Conservation (phyloP, 495 filamentous ascomycete genomes). For the Amniculicola lignicola region DNA sequence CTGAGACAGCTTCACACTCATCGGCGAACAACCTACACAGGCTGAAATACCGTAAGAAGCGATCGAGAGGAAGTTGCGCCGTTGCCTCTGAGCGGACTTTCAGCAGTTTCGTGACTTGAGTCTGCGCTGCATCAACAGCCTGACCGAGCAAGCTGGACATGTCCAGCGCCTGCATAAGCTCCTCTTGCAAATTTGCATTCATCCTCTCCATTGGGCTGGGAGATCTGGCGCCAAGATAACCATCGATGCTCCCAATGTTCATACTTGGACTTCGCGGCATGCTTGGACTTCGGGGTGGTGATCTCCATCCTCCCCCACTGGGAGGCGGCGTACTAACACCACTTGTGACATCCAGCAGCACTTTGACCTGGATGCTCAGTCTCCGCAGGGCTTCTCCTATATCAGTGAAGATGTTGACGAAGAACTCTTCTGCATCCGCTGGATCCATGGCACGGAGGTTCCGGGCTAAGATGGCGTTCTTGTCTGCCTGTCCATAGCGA, state of each 20-base stretch:
- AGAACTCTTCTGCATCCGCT: conserved; percentile 79
- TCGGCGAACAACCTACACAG: conserved; percentile 93
- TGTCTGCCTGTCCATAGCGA: conserved; percentile 75
- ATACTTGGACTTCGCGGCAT: too few relatives aligned
- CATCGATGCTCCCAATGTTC: conserved; percentile 31
- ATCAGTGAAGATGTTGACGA: conserved; percentile 76
- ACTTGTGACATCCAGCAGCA: conserved; percentile 92
- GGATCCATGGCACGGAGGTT: conserved; percentile 83
- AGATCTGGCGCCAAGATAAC: conserved; percentile 11
- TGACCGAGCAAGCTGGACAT: conserved; percentile 92
- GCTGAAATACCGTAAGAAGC: conserved; percentile 87
- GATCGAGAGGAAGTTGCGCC: conserved; percentile 63
- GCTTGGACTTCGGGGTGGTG: conserved; percentile 32
- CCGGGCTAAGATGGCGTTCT: conserved; percentile 82
- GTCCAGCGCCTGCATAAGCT: conserved; percentile 79
- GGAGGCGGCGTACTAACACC: conserved; percentile 50
- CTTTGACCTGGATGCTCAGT: conserved; percentile 85
- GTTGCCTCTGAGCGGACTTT: conserved; percentile 88
- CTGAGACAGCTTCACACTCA: conserved; percentile 94
- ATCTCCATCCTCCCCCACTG: conserved; percentile 26
- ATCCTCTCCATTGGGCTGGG: too few relatives aligned
- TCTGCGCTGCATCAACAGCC: conserved; percentile 88
- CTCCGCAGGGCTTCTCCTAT: conserved; percentile 84
- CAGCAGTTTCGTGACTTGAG: conserved; percentile 86
- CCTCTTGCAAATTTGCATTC: conserved; percentile 62